Evolutionary conservation across 2,329 filamentous ascomycete genomes (phyloP).

Genomic region (Corniculantispora saksenae): DNA sequence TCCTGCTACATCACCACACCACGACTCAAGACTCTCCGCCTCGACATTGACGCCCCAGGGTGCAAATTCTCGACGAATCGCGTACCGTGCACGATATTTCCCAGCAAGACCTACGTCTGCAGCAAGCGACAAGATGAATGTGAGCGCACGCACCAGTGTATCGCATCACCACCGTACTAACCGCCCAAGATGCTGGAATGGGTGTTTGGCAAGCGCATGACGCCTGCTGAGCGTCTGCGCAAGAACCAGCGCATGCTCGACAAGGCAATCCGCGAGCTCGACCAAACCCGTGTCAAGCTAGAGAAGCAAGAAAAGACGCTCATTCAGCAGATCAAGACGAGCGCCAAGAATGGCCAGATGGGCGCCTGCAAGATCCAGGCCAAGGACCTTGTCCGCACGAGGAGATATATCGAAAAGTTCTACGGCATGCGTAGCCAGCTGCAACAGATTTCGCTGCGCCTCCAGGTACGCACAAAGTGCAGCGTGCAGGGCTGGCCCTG

Average conservation of each 20-base stretch:
- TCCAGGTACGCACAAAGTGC: slow-evolving; percentile 65
- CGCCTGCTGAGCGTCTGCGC: slow-evolving; percentile 85
- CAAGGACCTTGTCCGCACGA: slow-evolving; percentile 90
- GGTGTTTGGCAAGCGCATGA: slow-evolving; percentile 99
- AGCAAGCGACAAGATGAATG: slow-evolving; percentile 53
- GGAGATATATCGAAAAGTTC: slow-evolving; percentile 96
- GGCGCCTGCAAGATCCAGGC: slow-evolving; percentile 98
- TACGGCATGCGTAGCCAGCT: slow-evolving; percentile 97
- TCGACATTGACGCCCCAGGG: slow-evolving; percentile 2
- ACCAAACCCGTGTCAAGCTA: slow-evolving; percentile 90
- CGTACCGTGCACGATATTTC: neutral
- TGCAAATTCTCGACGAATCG: neutral
- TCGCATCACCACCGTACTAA: slow-evolving; percentile 18
- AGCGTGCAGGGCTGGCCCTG: neutral
- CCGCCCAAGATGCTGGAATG: slow-evolving; percentile 85
- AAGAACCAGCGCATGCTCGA: slow-evolving; percentile 97
- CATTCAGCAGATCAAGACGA: slow-evolving; percentile 94
- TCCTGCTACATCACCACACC: slow-evolving; percentile 1
- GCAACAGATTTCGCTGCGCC: slow-evolving; percentile 90
- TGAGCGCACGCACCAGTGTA: slow-evolving; percentile 35
- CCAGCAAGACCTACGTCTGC: neutral
- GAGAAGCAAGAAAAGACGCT: slow-evolving; percentile 99
- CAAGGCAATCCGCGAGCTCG: slow-evolving; percentile 94
- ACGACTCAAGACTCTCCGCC: neutral
- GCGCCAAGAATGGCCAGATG: slow-evolving; percentile 96